Evolutionary conservation across 257 asterid genomes (phyloP).

Genomic region (Gentiana straminea): DNA sequence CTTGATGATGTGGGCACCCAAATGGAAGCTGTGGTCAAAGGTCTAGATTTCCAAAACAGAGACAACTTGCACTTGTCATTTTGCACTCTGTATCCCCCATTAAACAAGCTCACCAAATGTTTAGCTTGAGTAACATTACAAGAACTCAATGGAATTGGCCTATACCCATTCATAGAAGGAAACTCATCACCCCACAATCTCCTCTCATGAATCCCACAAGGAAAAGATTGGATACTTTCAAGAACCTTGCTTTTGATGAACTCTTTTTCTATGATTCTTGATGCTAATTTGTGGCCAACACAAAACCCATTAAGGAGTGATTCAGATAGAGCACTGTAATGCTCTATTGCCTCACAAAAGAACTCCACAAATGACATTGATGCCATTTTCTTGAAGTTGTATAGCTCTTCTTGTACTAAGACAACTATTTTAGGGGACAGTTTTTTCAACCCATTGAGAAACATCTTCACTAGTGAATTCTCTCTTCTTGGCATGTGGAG

Average conservation of each 20-base stretch:
- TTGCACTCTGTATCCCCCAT: constrained; percentile 32
- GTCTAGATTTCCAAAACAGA: constrained; percentile 35
- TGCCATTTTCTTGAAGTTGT: constrained; percentile 11
- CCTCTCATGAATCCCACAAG: constrained; percentile 7
- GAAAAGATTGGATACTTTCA: constrained; percentile 21
- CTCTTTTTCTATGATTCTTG: constrained; percentile 23
- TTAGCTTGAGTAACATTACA: constrained; percentile 33
- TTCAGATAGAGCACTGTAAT: constrained; percentile 25
- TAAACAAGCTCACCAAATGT: constrained; percentile 23
- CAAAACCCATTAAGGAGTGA: constrained; percentile 22
- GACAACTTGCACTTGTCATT: constrained; percentile 21
- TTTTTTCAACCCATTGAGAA: constrained; percentile 25
- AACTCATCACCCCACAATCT: constrained; percentile 6
- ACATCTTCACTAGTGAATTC: constrained; percentile 13
- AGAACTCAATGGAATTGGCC: constrained; percentile 26
- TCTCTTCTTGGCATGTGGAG: constrained; percentile 26
- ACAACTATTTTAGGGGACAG: constrained; percentile 22
- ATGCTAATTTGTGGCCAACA: constrained; percentile 18
- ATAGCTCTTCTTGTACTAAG: constrained; percentile 28
- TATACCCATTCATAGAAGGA: constrained; percentile 19
- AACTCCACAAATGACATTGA: constrained; percentile 22
- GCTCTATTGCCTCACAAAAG: constrained; percentile 25
- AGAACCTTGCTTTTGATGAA: constrained; percentile 19
- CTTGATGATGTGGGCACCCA: constrained; percentile 23
- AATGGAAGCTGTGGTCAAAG: constrained; percentile 25